Base-by-base conservation (phyloP, 164 flowering plant species). In the Dillenia turbinata region DNA sequence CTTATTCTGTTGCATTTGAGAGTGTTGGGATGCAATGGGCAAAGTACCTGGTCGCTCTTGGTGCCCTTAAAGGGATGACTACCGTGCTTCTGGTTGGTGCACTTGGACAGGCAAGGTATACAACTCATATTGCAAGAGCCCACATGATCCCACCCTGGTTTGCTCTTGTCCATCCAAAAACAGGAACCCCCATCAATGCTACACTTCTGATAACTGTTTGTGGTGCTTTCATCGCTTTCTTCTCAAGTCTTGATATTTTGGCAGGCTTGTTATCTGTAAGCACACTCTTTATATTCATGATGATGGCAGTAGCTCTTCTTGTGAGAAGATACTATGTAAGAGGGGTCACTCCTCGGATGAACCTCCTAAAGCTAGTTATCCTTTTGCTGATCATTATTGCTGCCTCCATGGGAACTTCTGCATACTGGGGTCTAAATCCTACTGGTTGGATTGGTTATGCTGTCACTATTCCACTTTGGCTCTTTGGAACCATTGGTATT, bases 111-210 rank as follows among this genome's bases (percentile, higher is more conserved):
- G 86, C 78, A 2, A 69, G 88, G 0, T 85, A 83, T 64, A 69
- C 71, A 9, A 83, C 88, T 65, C 93, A 87, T 44, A 83, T 87
- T 15, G 93, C 86, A 12, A 62, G 88, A 57, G 71, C 87, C 7
- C 90, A 83, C 69, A 85, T 83, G 87, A 83, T 85, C 17, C 90
- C 88, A 2, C 93, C 88, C 12, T 82, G 76, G 81, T 78, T 87
- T 61, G 85, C 88, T 2, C 73, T 75, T 0, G 82, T 85, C 40
- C 80, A 85, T 66, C 81, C 85, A 0, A 78, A 71, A 68, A 85
- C 90, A 6, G 81, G 87, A 50, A 85, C 88, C 0, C 94, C 90
- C 8, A 73, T 85, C 10, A 76, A 87, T 66, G 94, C 87, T 2
- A 85, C 85, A 0, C 71, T 87, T 6, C 47, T 82, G 57, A 71